These are phyloP conservation scores for Colletotrichum higginsianum DNA, from an alignment of 2,329 filamentous ascomycete species.

Conservation along the genomic window DNA sequence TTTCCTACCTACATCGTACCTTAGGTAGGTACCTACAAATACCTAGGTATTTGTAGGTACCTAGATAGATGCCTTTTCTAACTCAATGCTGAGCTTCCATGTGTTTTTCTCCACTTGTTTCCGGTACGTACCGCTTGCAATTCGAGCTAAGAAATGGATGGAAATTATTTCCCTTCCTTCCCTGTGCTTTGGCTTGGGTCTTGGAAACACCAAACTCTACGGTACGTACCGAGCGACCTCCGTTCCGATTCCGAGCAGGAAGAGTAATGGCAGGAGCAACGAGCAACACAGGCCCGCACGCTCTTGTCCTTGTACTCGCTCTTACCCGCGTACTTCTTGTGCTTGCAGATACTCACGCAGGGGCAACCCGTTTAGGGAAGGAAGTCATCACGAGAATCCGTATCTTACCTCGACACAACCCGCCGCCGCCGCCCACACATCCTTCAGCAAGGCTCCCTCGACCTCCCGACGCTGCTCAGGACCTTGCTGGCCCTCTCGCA, in stretches of 20 bases:
- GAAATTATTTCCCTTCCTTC: background rate
- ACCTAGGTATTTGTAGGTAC: too few relatives aligned
- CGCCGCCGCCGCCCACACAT: background rate
- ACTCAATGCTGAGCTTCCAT: background rate
- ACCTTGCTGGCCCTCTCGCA: constrained; percentile 7
- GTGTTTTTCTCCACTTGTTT: constrained; percentile 8
- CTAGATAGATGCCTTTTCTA: background rate
- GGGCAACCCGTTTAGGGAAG: background rate
- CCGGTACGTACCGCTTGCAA: constrained; percentile 22
- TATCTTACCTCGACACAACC: background rate
- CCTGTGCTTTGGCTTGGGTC: background rate
- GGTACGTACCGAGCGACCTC: too few relatives aligned
- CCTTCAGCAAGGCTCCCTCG: constrained; percentile 7
- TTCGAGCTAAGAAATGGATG: constrained; percentile 10
- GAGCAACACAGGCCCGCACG: background rate
- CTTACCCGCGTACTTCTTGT: background rate
- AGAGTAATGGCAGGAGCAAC: background rate
- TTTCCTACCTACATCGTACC: background rate
- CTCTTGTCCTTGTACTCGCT: background rate
- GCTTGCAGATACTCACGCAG: background rate
- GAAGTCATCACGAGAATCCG: background rate
- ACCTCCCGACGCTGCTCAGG: constrained; percentile 13
- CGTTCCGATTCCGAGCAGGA: background rate
- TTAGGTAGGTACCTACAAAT: too few relatives aligned
- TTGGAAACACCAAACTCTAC: too few relatives aligned